These are phyloP conservation scores for Neurospora terricola DNA, from an alignment of 495 filamentous ascomycete genomes.

Conservation along the genomic window DNA sequence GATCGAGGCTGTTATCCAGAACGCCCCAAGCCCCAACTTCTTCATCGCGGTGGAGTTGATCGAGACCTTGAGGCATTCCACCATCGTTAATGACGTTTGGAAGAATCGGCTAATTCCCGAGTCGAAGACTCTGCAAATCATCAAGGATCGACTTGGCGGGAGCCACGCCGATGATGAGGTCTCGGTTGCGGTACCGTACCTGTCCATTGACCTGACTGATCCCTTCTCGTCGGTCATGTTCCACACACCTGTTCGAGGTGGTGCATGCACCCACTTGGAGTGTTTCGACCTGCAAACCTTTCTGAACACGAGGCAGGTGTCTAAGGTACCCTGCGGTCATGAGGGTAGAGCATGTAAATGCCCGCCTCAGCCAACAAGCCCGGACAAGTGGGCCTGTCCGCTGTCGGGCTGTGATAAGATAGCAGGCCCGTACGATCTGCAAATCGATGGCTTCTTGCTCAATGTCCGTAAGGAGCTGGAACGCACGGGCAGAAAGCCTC, in stretches of 20 bases:
- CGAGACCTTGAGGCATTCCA: constrained; percentile 40
- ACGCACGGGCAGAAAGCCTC: constrained; percentile 19
- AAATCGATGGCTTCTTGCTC: constrained; percentile 61
- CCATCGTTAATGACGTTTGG: constrained; percentile 34
- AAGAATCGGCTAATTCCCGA: constrained; percentile 24
- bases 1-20: constrained; percentile 44
- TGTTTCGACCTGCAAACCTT: constrained; percentile 85
- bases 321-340: constrained; percentile 17
- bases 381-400: constrained; percentile 78
- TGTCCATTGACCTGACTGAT: constrained; percentile 68
- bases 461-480: constrained; percentile 44
- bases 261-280: constrained; percentile 54
- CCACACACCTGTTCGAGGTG: constrained; percentile 56
- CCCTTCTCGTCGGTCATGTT: constrained; percentile 66
- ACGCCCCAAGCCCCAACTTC: constrained; percentile 26
- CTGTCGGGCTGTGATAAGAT: constrained; percentile 53
- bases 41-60: constrained; percentile 55
- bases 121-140: constrained; percentile 30
- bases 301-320: constrained; percentile 49
- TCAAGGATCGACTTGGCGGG: constrained; percentile 38
- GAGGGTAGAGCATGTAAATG: constrained; percentile 19
- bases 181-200: constrained; percentile 46
- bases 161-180: constrained; percentile 55
- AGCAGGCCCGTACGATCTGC: constrained; percentile 57
- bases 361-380: constrained; percentile 38